These are phyloP conservation scores for Pythium aquatile DNA, from an alignment of 352 stramenopile genomes.

Conservation along the genomic window DNA sequence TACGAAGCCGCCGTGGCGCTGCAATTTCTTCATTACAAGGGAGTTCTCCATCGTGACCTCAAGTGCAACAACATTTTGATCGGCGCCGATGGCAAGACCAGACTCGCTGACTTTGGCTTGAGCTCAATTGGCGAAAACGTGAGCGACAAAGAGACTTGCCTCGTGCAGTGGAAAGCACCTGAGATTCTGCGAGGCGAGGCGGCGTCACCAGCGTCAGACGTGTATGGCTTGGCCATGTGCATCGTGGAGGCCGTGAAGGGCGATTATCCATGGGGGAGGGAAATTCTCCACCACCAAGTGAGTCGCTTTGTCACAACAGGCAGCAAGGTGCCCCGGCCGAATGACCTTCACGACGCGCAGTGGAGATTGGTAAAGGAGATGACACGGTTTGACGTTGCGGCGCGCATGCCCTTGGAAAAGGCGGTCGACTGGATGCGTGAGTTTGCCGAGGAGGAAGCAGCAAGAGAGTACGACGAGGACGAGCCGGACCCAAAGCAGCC, in stretches of 20 bases:
- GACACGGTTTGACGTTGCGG: conserved; percentile 39
- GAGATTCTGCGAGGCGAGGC: conserved; percentile 19
- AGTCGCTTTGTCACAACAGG: neutral
- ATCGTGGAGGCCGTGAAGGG: conserved; percentile 30
- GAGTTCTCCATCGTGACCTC: conserved; percentile 31
- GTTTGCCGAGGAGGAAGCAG: conserved; percentile 9
- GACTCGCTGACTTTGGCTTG: conserved; percentile 22
- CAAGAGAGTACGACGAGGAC: no score
- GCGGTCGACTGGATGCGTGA: conserved; percentile 29
- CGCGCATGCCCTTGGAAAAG: conserved; percentile 44
- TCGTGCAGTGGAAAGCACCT: conserved; percentile 23
- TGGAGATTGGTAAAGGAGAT: conserved; percentile 36
- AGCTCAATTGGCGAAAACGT: neutral
- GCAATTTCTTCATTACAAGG: conserved; percentile 58
- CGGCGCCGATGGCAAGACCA: conserved; percentile 29
- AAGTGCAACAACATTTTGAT: conserved; percentile 24
- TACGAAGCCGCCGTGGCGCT: conserved; percentile 49
- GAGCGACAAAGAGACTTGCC: no score
- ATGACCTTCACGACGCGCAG: neutral
- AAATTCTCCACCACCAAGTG: neutral
- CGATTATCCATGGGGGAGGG: neutral
- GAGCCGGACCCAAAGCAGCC: neutral
- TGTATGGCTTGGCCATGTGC: conserved; percentile 35
- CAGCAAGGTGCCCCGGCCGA: neutral
- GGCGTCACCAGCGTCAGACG: conserved; percentile 20